Evolutionary conservation across 352 stramenopile genomes (phyloP), one percentile per base, ranked within the genome.

Genomic region (Globisporangium barbulae): DNA sequence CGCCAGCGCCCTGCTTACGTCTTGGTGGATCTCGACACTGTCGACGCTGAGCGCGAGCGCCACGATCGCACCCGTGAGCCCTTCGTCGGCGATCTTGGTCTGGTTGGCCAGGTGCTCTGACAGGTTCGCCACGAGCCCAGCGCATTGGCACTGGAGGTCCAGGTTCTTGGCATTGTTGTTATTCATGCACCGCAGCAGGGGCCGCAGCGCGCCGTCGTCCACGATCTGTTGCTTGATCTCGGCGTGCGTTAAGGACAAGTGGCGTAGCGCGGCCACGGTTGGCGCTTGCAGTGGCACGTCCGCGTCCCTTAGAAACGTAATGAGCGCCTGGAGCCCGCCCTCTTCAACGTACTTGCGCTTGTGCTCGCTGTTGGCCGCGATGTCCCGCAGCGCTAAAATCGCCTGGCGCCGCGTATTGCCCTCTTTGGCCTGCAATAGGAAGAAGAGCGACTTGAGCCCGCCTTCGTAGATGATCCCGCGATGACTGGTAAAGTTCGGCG

Each of bases 11-110:
- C 95, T 84, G 30, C 88, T 88, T 42, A 94, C 90, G 67, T 99
- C 97, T 75, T 98, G 95, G 50, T 97, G 89, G 37, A 98, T 97
- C 71, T 99, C 95, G 8, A 85, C 76, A 69, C 95, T 90, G 30
- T 97, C 86, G 25, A 85, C 79, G 0, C 71, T 64, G 5, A 79
- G 63, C 1, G 81, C 78, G 42, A 99, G 79, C 30, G 75, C 59
- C 44, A 96, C 83, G 9, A 99, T 74, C 8, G 89, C 87, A 6
- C 80, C 70, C 4, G 96, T 89, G 33, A 94, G 74, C 1, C 89
- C 92, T 76, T 97, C 88, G 58, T 96, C 88, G 37, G 98, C 86
- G 74, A 99, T 97, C 39, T 72, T 83, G 17, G 87, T 79, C 68
- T 98, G 92, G 69, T 98, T 97, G 8, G 83, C 80, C 17, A 93